Conservation (phyloP, 768 basidiomycete genomes). For the Naganishia friedmannii region DNA sequence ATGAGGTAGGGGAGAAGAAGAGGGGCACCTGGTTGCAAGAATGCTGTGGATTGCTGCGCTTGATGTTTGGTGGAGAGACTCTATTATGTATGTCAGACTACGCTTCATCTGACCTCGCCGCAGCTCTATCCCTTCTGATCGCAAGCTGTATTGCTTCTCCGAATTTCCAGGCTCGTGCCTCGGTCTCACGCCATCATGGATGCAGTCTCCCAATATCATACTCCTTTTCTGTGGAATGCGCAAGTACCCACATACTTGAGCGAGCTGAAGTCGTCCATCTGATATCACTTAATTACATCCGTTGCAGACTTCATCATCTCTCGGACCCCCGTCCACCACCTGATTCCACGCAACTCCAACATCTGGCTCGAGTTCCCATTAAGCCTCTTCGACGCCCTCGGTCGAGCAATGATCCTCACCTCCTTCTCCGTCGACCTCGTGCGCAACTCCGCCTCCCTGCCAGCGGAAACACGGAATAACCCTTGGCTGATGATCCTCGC, state of each 20-base stretch:
- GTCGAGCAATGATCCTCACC: conserved; percentile 74
- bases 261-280: too few species aligned
- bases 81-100: conserved; percentile 34
- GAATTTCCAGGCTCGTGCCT: conserved; percentile 38
- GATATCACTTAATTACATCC: neutral
- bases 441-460: conserved; percentile 29
- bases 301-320: conserved; percentile 42
- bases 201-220: conserved; percentile 68
- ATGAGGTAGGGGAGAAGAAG: conserved; percentile 29
- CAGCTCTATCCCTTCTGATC: neutral
- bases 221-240: conserved; percentile 64
- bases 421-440: conserved; percentile 71
- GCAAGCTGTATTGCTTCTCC: neutral
- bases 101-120: neutral
- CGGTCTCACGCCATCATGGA: conserved; percentile 66
- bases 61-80: conserved; percentile 51
- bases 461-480: conserved; percentile 62
- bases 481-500: conserved; percentile 74
- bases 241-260: conserved; percentile 45
- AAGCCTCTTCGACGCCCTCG: conserved; percentile 71
- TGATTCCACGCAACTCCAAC: conserved; percentile 61
- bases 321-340: conserved; percentile 57
- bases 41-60: conserved; percentile 41
- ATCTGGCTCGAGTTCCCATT: conserved; percentile 64
- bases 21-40: conserved; percentile 42